phyloP scores from a whole-genome alignment of 129 eudicot genomes.

The Ambrosia trifida region DNA sequence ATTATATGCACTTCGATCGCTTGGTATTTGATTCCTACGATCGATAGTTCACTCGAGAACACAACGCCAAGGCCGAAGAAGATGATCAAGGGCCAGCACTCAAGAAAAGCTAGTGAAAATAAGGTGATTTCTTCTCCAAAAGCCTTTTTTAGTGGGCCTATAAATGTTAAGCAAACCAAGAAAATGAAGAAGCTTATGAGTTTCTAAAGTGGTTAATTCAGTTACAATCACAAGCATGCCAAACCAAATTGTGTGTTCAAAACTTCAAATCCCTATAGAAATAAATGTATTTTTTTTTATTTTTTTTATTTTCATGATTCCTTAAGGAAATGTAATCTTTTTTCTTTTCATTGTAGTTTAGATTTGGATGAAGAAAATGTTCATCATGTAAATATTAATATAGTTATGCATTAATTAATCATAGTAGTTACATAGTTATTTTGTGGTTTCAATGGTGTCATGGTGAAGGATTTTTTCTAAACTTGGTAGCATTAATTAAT shows the following conservation, averaged over 20 bases:
- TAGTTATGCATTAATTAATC: not conserved
- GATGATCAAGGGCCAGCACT: constrained; percentile 35
- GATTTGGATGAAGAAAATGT: constrained; percentile 1
- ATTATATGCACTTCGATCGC: constrained; percentile 56
- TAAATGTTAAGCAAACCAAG: constrained; percentile 24
- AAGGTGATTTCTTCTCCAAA: constrained; percentile 28
- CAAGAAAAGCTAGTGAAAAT: constrained; percentile 34
- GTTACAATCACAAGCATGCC: not conserved
- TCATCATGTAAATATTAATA: constrained; percentile 1
- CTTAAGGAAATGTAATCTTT: not conserved
- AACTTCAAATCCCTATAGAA: not conserved
- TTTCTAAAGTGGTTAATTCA: constrained; percentile 20
- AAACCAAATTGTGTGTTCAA: not conserved
- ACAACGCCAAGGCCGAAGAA: constrained; percentile 12
- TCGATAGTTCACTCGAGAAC: constrained; percentile 24
- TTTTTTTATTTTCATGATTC: not conserved
- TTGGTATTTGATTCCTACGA: constrained; percentile 57
- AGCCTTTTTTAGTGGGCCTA: constrained; percentile 38
- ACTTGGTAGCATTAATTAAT: no score
- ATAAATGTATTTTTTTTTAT: not conserved
- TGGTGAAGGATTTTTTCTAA: not conserved
- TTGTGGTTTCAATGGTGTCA: not conserved
- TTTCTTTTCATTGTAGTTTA: not conserved
- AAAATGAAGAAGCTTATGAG: constrained; percentile 35
- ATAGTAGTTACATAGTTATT: not conserved